These are phyloP conservation scores for Posidonia oceanica DNA, from an alignment of 116 monocot species.

Conservation along the genomic window DNA sequence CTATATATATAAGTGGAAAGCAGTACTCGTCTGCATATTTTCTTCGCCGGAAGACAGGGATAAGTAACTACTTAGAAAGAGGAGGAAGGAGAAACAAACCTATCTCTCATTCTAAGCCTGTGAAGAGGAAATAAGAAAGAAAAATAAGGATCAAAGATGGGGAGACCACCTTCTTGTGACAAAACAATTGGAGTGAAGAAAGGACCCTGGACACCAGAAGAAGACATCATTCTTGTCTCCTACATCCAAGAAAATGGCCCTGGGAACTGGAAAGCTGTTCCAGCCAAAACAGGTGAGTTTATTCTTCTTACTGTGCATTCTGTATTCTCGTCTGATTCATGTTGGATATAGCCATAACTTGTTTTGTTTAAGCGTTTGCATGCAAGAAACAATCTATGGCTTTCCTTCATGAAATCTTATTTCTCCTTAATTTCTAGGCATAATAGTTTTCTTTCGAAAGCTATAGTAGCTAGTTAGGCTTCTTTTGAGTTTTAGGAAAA, in stretches of 20 bases:
- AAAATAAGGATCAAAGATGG: constrained; percentile 17
- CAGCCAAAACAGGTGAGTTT: constrained; percentile 33
- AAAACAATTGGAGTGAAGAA: constrained; percentile 44
- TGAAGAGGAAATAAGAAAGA: background rate
- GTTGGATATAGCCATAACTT: background rate
- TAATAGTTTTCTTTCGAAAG: too few species aligned
- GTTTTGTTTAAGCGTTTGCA: background rate
- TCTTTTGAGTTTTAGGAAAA: too few species aligned
- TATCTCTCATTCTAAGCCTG: too few species aligned
- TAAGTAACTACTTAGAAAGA: background rate
- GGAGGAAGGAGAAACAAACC: background rate
- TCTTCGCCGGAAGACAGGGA: background rate
- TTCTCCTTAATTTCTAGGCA: too few species aligned
- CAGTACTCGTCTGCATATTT: background rate
- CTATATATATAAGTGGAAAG: too few species aligned
- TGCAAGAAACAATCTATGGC: background rate
- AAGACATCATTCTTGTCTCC: constrained; percentile 43
- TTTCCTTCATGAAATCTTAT: too few species aligned
- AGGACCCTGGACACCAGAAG: constrained; percentile 66
- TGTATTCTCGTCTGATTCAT: too few species aligned
- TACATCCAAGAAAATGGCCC: constrained; percentile 60
- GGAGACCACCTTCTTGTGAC: constrained; percentile 50
- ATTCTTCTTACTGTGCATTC: background rate
- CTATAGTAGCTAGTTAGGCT: too few species aligned
- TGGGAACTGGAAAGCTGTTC: constrained; percentile 56